Base-by-base conservation (phyloP, 2,329 filamentous ascomycete species). In the Xylariaceae sp. region DNA sequence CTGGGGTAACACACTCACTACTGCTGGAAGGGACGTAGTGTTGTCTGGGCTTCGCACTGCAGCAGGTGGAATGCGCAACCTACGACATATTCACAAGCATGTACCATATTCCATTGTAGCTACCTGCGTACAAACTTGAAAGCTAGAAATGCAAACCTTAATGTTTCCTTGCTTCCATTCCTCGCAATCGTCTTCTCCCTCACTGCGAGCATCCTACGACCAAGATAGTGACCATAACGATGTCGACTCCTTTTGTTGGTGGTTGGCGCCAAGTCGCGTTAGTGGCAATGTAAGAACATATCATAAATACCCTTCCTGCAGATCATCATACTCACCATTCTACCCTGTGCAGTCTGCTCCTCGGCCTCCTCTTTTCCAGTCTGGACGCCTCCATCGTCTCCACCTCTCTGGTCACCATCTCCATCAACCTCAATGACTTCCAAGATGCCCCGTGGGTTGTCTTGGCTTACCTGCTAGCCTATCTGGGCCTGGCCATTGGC, bases 341-440 rank as follows among this genome's bases (percentile, higher is more conserved):
- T 51, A 14, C 46, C 35, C 14, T 22, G 21, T 12, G 19, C 38
- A 78, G 74, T 35, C 66, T 78, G 40, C 68, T 79, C 8, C 52
- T 72, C 3, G 76, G 77, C 3, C 67, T 81, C 2, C 67, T 81
- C 14, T 77, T 81, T 53, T 78, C 77, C 4, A 78, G 73, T 21
- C 66, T 80, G 32, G 77, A 81, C 48, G 76, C 75, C 1, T 79
- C 76, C 0, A 80, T 81, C 44, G 73, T 80, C 14, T 77, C 76
- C 12, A 80, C 77, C 1, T 77, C 77, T 2, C 66, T 81, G 1
- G 68, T 79, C n/a, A 74, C 73, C 17, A 77, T 81, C 44, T 77
- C 76, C 3, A 64, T 71, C 32, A 73, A 79, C 39, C 64, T 79
- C 14, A 55, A 68, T 7, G 71, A 79, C 52, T 76, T 75, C 51